Evolutionary conservation across 495 filamentous ascomycete species (phyloP), one percentile per base, ranked within the genome.

Genomic region (Aspergillus sclerotiicarbonarius): DNA sequence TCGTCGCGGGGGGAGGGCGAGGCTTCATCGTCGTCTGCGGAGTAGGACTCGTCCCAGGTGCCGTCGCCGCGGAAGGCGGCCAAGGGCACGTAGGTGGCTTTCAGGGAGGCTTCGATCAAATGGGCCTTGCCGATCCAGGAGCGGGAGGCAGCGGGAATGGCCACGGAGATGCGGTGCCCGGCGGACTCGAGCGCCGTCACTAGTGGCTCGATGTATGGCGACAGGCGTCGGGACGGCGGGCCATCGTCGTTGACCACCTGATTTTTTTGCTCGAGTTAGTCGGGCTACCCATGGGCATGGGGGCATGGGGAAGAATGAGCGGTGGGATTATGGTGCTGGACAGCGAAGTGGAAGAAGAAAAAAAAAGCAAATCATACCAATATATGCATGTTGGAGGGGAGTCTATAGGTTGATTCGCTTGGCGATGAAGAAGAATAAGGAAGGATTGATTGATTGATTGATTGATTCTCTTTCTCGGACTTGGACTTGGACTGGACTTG

Each of bases 111-210:
- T 66, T 91, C 91, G 66, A 96, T 90, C 46, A 98, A 83, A 71
- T 98, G 93, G 3, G 94, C 94, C 76, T 98, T 98, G 56, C 92
- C 92, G 68, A 98, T 97, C 94, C 94, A 98, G 15, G 90, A 95
- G 33, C 92, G 87, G 63, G 96, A 96, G 15, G 84, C 83, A 68
- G 96, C 86, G 1, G 94, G 94, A 39, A 98, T 85, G 62, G 92
- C 87, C 56, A 98, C 92, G n/a, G 89, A 92, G 69, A 98, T 90
- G 54, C 75, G 79, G 73, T 95, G 92, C 44, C 91, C 90, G n/a
- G 83, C 82, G 39, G 73, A 62, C 75, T 94, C 83, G 58, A 98
- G 88, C 30, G 85, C 81, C 47, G 84, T 74, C 41, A 96, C 87
- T 66, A 96, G 85, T 41, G 89, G 85, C 68, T 90, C 90, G 59